A percentile compares a stretch with the other conserved stretches of the same genome.
Conservation (phyloP, 2,329 filamentous ascomycete genomes). For the Drechslerella coelobrocha region DNA sequence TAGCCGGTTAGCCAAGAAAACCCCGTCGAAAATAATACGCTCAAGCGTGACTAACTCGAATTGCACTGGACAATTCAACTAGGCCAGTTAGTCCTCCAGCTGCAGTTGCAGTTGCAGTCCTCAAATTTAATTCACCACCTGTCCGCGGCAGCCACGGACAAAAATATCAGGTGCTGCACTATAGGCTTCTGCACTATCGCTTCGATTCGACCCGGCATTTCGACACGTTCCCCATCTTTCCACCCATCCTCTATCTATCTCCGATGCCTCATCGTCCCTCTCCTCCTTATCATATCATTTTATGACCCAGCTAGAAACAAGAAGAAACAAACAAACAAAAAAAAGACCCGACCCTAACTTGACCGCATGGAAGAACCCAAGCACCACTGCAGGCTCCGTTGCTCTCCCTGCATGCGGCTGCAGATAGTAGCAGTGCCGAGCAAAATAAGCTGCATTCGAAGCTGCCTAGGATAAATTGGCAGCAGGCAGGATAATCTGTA, state of each 20-base stretch:
- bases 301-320: background rate
- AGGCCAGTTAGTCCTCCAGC: constrained; percentile 3
- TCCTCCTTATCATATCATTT: background rate
- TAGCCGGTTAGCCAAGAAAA: background rate
- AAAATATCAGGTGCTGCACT: constrained; percentile 20
- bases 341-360: no score
- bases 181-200: background rate
- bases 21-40: background rate
- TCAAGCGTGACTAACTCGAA: no score
- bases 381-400: no score
- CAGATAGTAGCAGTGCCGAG: constrained; percentile 27
- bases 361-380: no score
- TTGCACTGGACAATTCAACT: no score
- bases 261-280: background rate
- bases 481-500: constrained; percentile 42
- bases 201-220: background rate
- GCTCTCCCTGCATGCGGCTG: background rate
- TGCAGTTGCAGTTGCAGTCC: background rate
- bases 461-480: constrained; percentile 35
- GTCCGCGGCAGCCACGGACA: constrained; percentile 38
- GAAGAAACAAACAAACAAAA: background rate
- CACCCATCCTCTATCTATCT: background rate
- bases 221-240: no score
- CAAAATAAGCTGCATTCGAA: constrained; percentile 39
- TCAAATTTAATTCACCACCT: constrained; percentile 15